phyloP scores from a whole-genome alignment of 164 flowering plant species.

The Brasenia schreberi region DNA sequence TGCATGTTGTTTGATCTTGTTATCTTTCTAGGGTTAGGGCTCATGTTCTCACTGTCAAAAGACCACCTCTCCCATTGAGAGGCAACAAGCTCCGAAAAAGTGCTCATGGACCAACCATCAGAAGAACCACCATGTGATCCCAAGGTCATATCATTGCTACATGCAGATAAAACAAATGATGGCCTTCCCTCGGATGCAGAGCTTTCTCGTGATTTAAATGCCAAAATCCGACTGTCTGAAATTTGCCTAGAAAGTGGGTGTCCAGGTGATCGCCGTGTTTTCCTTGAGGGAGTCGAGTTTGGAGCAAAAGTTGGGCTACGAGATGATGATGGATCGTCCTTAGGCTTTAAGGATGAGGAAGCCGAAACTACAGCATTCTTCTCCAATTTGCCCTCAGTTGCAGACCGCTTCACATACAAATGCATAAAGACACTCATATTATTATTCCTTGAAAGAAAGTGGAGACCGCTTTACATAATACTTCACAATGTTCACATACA shows the following conservation, averaged over 20 bases:
- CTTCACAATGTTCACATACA: conserved; percentile 50
- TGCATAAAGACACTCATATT: background rate
- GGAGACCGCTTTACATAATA: conserved; percentile 6
- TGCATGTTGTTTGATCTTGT: conserved; percentile 40
- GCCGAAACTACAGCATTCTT: conserved; percentile 30
- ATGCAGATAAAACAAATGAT: conserved; percentile 34
- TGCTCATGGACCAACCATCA: conserved; percentile 82
- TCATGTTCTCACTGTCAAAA: conserved; percentile 60
- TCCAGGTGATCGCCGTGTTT: conserved; percentile 49
- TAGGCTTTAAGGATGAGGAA: conserved; percentile 15
- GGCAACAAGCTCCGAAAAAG: conserved; percentile 72
- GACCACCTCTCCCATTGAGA: conserved; percentile 82
- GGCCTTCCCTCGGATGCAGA: conserved; percentile 60
- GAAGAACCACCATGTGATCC: conserved; percentile 68
- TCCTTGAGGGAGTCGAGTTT: conserved; percentile 38
- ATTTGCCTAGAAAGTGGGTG: conserved; percentile 46
- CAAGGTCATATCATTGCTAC: conserved; percentile 38
- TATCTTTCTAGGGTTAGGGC: conserved; percentile 31
- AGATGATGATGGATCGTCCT: conserved; percentile 21
- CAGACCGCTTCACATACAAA: conserved; percentile 14
- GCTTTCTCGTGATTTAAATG: conserved; percentile 42
- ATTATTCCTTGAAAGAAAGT: no score
- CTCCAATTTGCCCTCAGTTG: conserved; percentile 22
- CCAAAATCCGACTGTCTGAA: conserved; percentile 45
- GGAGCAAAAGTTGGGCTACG: conserved; percentile 16